phyloP scores from a whole-genome alignment of 306 rosid species.

The Herpetospermum pedunculosum region DNA sequence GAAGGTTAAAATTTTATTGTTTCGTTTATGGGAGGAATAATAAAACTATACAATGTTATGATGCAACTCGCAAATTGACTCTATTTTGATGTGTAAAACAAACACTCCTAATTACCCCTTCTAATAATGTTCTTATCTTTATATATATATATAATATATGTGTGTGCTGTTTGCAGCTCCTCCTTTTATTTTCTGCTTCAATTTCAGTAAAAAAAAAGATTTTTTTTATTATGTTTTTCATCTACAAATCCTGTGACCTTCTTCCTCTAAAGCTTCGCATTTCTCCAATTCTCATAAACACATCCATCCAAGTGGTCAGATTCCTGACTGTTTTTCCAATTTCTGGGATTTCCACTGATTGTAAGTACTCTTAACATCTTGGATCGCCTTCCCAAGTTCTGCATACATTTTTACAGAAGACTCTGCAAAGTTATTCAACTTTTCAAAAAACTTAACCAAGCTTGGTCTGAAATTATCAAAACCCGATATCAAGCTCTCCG shows the following conservation, averaged over 20 bases:
- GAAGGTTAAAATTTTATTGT: not conserved
- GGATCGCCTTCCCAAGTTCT: conserved; percentile 33
- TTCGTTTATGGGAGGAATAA: not conserved
- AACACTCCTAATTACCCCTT: not conserved
- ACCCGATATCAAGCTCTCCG: conserved; percentile 43
- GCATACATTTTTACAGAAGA: conserved; percentile 46
- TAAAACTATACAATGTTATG: not conserved
- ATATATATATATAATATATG: too few species aligned
- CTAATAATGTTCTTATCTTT: not conserved
- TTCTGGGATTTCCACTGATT: conserved; percentile 20
- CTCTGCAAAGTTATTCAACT: conserved; percentile 42
- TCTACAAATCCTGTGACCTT: not conserved
- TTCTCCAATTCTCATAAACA: not conserved
- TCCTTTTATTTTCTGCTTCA: conserved; percentile 9
- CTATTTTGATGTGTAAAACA: conserved; percentile 6
- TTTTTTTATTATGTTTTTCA: not conserved
- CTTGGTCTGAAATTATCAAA: conserved; percentile 44
- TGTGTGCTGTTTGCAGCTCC: not conserved
- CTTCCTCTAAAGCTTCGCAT: not conserved
- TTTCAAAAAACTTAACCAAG: conserved; percentile 43
- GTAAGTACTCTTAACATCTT: conserved; percentile 20
- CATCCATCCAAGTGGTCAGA: too few species aligned
- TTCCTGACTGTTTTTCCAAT: not conserved
- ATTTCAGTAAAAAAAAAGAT: not conserved
- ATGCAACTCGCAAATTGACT: not conserved